phyloP scores from a whole-genome alignment of 371 early-diverging fungal genomes.

The Zychaea mexicana region DNA sequence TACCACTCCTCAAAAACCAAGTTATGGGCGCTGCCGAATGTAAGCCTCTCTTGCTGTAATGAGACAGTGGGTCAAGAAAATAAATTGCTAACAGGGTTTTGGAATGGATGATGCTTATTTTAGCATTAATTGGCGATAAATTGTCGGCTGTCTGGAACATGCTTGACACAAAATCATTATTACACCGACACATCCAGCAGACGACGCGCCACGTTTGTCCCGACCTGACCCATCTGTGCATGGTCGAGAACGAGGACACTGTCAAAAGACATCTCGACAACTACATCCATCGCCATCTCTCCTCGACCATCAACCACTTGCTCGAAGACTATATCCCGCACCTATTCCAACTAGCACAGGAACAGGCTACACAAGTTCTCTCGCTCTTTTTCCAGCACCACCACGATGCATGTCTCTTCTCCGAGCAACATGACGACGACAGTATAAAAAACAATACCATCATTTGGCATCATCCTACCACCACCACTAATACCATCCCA shows the following conservation, averaged over 20 bases:
- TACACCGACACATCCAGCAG: constrained; percentile 1
- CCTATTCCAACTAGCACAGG: not conserved
- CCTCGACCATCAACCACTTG: not conserved
- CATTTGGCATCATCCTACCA: not conserved
- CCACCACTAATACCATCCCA: not conserved
- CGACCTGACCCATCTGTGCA: not conserved
- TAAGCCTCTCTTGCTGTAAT: constrained; percentile 11
- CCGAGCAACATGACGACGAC: not conserved
- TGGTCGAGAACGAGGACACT: not conserved
- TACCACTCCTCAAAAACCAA: constrained; percentile 31
- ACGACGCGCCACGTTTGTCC: not conserved
- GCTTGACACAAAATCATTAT: constrained; percentile 12
- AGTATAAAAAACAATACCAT: not conserved
- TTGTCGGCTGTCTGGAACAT: constrained; percentile 33
- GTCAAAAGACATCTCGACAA: not conserved
- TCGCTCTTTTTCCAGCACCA: not conserved
- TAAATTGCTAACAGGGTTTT: not conserved
- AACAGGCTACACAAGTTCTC: not conserved
- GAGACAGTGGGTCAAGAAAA: not conserved
- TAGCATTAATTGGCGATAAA: constrained; percentile 36
- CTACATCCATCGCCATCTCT: not conserved
- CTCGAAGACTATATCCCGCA: not conserved
- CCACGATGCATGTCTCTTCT: too few species aligned
- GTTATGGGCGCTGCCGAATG: constrained; percentile 30
- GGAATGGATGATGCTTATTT: too few species aligned